A percentile compares a stretch with the other conserved stretches of the same genome.
Evolutionary conservation across 2,329 filamentous ascomycete species (phyloP).

Genomic region (Alternaria hordeiaustralica): DNA sequence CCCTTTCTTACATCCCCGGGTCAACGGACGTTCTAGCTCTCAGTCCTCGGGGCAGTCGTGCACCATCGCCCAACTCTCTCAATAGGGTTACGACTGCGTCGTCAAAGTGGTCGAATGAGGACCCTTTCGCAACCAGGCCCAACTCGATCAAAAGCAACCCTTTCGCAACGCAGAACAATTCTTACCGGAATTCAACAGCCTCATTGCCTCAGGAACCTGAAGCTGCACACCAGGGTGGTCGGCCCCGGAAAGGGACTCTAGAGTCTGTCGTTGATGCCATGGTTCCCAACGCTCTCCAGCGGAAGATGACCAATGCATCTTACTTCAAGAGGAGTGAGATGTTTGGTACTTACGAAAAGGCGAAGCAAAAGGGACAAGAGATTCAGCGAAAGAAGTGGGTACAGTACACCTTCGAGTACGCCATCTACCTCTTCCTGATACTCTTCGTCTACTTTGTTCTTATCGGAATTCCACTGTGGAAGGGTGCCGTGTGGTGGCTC

Average conservation of each 20-base stretch:
- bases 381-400: conserved; percentile 44
- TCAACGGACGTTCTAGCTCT: conserved; percentile 2
- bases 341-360: conserved; percentile 31
- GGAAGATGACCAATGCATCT: conserved; percentile 25
- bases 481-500: conserved; percentile 42
- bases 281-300: conserved; percentile 21
- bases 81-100: neutral
- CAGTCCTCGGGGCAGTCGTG: conserved; percentile 10
- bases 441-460: conserved; percentile 56
- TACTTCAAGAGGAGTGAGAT: conserved; percentile 22
- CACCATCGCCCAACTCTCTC: conserved; percentile 1
- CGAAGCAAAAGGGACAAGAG: conserved; percentile 27
- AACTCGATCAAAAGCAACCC: conserved; percentile 17
- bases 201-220: conserved; percentile 12
- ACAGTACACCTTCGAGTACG: conserved; percentile 49
- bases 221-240: conserved; percentile 6
- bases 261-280: conserved; percentile 24
- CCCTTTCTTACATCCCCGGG: conserved; percentile 5
- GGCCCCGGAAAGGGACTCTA: conserved; percentile 19
- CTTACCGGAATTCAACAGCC: neutral
- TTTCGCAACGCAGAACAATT: conserved; percentile 8
- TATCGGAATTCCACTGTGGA: conserved; percentile 56
- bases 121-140: conserved; percentile 18
- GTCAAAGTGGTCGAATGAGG: conserved; percentile 12
- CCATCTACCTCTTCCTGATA: conserved; percentile 45